Percentiles rank a stretch among this genome's conserved stretches.
Evolutionary conservation across 176 grass and related monocot species (phyloP).

Genomic region (Aegilops speltoides): DNA sequence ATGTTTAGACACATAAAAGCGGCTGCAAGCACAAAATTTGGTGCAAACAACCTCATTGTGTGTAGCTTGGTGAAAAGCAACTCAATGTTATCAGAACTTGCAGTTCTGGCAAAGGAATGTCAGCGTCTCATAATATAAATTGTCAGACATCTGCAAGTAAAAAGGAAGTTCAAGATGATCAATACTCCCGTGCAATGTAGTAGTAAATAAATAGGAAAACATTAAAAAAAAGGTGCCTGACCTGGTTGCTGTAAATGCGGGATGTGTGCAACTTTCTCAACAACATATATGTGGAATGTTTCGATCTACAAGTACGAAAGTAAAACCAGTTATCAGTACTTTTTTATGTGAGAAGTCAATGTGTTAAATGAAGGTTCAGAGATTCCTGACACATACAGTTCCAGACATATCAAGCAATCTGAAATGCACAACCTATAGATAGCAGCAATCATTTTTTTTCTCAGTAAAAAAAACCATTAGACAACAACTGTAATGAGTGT

Average conservation of each 20-base stretch:
- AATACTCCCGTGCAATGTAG: constrained; percentile 16
- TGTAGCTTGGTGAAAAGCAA: constrained; percentile 56
- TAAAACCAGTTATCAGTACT: neutral
- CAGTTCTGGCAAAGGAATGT: constrained; percentile 79
- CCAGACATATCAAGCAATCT: constrained; percentile 64
- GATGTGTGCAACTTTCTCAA: constrained; percentile 70
- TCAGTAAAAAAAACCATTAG: neutral
- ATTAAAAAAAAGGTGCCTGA: constrained; percentile 15
- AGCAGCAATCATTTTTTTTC: neutral
- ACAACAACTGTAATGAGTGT: neutral
- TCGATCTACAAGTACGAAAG: constrained; percentile 50
- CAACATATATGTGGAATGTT: constrained; percentile 71
- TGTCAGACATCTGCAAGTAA: constrained; percentile 52
- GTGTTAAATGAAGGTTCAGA: neutral
- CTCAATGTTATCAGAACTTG: constrained; percentile 60
- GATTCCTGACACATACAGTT: constrained; percentile 55
- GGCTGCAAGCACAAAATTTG: neutral
- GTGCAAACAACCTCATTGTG: constrained; percentile 46
- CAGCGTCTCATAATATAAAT: constrained; percentile 73
- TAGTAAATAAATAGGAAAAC: neutral
- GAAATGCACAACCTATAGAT: constrained; percentile 59
- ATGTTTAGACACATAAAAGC: constrained; percentile 18
- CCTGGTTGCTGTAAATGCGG: constrained; percentile 57
- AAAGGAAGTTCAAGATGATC: constrained; percentile 25
- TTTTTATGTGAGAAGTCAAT: neutral